phyloP scores from a whole-genome alignment of 768 basidiomycete genomes.

The Tylopilus felleus region DNA sequence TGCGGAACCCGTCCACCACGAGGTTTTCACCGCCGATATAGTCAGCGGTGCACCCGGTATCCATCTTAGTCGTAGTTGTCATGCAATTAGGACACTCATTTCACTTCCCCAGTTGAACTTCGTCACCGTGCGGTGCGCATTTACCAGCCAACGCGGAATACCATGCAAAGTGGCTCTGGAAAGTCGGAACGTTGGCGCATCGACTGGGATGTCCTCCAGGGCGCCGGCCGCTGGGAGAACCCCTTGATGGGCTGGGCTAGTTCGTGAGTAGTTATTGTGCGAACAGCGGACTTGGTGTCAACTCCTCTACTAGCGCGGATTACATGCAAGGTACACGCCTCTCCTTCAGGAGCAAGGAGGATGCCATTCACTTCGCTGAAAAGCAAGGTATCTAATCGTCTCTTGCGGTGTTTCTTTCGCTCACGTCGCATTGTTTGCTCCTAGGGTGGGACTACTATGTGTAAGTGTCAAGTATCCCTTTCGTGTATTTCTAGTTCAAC shows the following conservation, averaged over 20 bases:
- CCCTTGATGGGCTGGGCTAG: slow-evolving; percentile 96
- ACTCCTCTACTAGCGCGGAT: slow-evolving; percentile 60
- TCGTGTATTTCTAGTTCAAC: slow-evolving; percentile 3
- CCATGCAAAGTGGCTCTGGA: slow-evolving; percentile 90
- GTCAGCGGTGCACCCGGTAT: slow-evolving; percentile 85
- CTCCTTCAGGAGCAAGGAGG: slow-evolving; percentile 81
- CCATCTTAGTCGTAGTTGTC: slow-evolving; percentile 19
- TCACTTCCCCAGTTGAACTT: slow-evolving; percentile 58
- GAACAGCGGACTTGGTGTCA: neutral
- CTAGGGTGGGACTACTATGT: slow-evolving; percentile 92
- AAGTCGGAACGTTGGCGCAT: slow-evolving; percentile 90
- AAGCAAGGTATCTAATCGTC: slow-evolving; percentile 70
- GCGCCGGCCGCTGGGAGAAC: slow-evolving; percentile 95
- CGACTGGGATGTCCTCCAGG: slow-evolving; percentile 90
- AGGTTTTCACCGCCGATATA: slow-evolving; percentile 73
- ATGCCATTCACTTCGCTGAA: slow-evolving; percentile 93
- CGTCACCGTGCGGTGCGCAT: slow-evolving; percentile 86
- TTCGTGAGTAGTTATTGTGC: slow-evolving; percentile 58
- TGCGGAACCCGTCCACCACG: slow-evolving; percentile 46
- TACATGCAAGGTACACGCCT: slow-evolving; percentile 92
- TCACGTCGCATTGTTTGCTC: neutral
- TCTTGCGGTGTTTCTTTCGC: neutral
- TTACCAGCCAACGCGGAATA: slow-evolving; percentile 88
- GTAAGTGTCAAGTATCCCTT: slow-evolving; percentile 44
- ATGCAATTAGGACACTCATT: neutral